A percentile compares a stretch with the other conserved stretches of the same genome.
Evolutionary conservation across 1,139 yeast species (phyloP).

Genomic region (Kodamaea suecica): DNA sequence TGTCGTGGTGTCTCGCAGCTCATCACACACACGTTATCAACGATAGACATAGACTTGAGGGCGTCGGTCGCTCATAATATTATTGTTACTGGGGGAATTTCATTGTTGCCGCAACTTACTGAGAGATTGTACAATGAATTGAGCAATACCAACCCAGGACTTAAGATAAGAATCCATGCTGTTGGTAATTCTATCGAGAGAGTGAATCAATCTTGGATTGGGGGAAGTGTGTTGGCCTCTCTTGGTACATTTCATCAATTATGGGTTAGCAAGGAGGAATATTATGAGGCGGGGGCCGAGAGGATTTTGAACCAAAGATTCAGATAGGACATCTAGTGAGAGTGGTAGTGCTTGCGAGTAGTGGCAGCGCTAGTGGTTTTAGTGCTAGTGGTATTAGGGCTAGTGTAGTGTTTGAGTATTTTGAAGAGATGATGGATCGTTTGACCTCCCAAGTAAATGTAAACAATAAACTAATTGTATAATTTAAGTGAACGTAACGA

Average conservation of each 20-base stretch:
- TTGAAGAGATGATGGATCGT: too few relatives aligned
- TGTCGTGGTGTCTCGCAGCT: slow-evolving; percentile 61
- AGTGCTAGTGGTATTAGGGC: too few relatives aligned
- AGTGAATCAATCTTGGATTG: slow-evolving; percentile 88
- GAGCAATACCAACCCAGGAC: slow-evolving; percentile 76
- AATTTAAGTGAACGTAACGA: too few relatives aligned
- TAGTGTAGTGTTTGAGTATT: too few relatives aligned
- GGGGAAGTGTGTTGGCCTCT: slow-evolving; percentile 89
- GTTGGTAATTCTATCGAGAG: slow-evolving; percentile 84
- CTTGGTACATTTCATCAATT: slow-evolving; percentile 95
- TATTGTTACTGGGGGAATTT: slow-evolving; percentile 85
- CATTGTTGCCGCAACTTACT: slow-evolving; percentile 82
- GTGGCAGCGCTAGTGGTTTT: too few relatives aligned
- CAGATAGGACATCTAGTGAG: slow-evolving; percentile 52
- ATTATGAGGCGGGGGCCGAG: slow-evolving; percentile 87
- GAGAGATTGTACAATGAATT: slow-evolving; percentile 79
- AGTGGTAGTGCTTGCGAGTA: too few relatives aligned
- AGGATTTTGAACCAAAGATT: slow-evolving; percentile 72
- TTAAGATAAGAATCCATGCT: slow-evolving; percentile 84
- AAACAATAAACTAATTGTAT: too few relatives aligned
- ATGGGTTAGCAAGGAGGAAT: slow-evolving; percentile 92
- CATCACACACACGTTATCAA: slow-evolving; percentile 64
- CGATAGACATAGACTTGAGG: slow-evolving; percentile 83
- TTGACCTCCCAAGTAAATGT: too few relatives aligned
- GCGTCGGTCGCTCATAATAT: slow-evolving; percentile 91